A percentile compares a stretch with the other conserved stretches of the same genome.
Conservation (phyloP, 306 rosid genomes). For the Lathyrus aphaca region DNA sequence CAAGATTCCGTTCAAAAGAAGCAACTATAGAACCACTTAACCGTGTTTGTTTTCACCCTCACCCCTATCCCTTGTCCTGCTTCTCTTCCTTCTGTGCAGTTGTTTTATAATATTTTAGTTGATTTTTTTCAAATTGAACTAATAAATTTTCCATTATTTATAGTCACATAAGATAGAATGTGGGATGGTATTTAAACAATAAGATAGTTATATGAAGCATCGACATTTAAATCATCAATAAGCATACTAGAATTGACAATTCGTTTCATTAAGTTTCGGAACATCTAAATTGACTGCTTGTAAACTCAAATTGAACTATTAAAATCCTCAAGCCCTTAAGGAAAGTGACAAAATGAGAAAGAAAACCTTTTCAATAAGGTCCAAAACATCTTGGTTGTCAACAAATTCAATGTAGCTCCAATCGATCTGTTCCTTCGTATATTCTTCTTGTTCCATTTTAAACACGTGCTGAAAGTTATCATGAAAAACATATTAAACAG, state of each 20-base stretch:
- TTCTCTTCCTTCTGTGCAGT: constrained; percentile 19
- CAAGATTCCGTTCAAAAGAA: constrained; percentile 29
- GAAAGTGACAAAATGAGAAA: constrained; percentile 26
- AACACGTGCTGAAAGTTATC: constrained; percentile 83
- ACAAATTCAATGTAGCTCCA: constrained; percentile 99
- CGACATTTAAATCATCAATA: constrained; percentile 13
- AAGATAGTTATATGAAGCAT: constrained; percentile 11
- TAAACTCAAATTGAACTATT: constrained; percentile 30
- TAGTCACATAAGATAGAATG: constrained; percentile 30
- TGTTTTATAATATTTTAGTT: constrained; percentile 22
- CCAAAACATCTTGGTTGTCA: constrained; percentile 95
- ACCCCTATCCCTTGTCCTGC: constrained; percentile 17
- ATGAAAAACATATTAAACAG: constrained; percentile 37
- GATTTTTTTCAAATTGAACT: constrained; percentile 29
- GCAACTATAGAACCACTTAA: constrained; percentile 19
- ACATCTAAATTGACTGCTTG: constrained; percentile 35
- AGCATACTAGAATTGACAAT: constrained; percentile 28
- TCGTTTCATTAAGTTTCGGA: constrained; percentile 14
- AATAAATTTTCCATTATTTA: constrained; percentile 15
- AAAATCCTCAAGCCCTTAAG: constrained; percentile 10
- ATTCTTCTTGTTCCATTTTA: constrained; percentile 99
- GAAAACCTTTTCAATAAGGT: constrained; percentile 92
- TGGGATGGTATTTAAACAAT: constrained; percentile 16
- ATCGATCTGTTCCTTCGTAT: constrained; percentile 89
- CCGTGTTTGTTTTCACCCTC: constrained; percentile 31